Evolutionary conservation across 768 basidiomycete species (phyloP).

Genomic region (Mycena albidolilacea): DNA sequence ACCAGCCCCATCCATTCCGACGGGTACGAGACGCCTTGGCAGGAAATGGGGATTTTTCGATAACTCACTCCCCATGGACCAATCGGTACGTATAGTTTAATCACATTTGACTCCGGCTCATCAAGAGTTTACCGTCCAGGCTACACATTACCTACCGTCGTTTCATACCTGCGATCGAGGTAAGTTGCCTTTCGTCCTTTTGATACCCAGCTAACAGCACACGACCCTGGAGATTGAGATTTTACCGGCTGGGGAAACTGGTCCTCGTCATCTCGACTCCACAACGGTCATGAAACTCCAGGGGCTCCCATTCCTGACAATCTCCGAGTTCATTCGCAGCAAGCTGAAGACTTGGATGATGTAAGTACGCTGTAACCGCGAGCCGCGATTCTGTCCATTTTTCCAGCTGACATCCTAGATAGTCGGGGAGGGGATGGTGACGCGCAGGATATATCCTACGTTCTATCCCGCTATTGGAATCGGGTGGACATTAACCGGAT

Average conservation of each 20-base stretch:
- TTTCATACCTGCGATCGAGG: constrained; percentile 84
- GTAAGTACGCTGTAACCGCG: constrained; percentile 62
- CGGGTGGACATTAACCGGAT: constrained; percentile 89
- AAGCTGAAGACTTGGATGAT: constrained; percentile 89
- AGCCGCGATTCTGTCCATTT: constrained; percentile 29
- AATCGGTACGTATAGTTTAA: constrained; percentile 69
- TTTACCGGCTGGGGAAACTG: constrained; percentile 84
- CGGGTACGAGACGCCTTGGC: constrained; percentile 83
- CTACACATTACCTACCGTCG: constrained; percentile 83
- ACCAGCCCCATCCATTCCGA: constrained; percentile 79
- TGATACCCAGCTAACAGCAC: constrained; percentile 29
- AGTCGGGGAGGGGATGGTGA: constrained; percentile 82
- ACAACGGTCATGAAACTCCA: constrained; percentile 78
- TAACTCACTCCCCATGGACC: constrained; percentile 87
- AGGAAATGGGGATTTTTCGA: constrained; percentile 74
- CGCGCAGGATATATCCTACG: constrained; percentile 82
- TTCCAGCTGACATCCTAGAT: constrained; percentile 37
- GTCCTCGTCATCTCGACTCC: constrained; percentile 80
- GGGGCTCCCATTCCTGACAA: constrained; percentile 84
- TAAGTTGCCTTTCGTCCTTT: constrained; percentile 51
- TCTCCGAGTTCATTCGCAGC: constrained; percentile 89
- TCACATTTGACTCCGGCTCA: constrained; percentile 26
- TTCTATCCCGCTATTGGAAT: constrained; percentile 84
- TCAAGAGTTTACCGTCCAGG: constrained; percentile 52
- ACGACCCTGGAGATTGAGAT: constrained; percentile 77